Base-by-base conservation (phyloP, 177 flowering plant genomes). In the Vitis hybrid region DNA sequence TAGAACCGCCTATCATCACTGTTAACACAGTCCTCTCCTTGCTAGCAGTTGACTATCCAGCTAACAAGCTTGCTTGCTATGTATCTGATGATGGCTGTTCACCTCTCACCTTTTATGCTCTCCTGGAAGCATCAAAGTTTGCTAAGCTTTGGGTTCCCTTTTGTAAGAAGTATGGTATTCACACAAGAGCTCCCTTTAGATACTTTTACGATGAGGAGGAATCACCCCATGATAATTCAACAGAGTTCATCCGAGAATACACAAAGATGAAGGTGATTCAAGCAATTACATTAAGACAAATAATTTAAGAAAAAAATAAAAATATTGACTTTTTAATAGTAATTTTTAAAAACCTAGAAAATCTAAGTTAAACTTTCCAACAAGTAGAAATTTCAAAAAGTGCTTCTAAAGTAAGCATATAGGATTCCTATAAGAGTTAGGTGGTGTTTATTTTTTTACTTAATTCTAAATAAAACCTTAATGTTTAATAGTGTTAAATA, bases 91-190 rank as follows among this genome's bases (percentile, higher is more conserved):
- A 88, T 67, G 89, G 81, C 1, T 73, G 80, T 49, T 86, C 92
- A 0, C 83, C 86, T 21, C 63, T 86, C 50, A 84, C 82, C 69
- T 83, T 75, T 67, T 86, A 82, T 60, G 54, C 90, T 46, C 81
- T 88, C 3, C 30, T 73, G 1, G 81, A 86, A 73, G 82, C 90
- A 2, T 56, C 83, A 1, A 70, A 81, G n/a, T 88, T 85, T 63
- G 86, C 88, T 20, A 68, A 77, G 73, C 73, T 72, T 11, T 86
- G 92, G 92, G 81, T 86, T 61, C 90, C 92, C 3, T 88, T 84
- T 48, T 88, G 90, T 46, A 86, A 84, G 74, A 83, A 78, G 73
- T 80, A 85, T 20, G 57, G 55, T 4, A 17, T 88, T 65, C 69
- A 61, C 56, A 66, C 77, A 35, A 72, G 92, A 76, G 88, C 86